Evolutionary conservation across 768 basidiomycete genomes (phyloP).

Genomic region (Paxillus ammoniavirescens): DNA sequence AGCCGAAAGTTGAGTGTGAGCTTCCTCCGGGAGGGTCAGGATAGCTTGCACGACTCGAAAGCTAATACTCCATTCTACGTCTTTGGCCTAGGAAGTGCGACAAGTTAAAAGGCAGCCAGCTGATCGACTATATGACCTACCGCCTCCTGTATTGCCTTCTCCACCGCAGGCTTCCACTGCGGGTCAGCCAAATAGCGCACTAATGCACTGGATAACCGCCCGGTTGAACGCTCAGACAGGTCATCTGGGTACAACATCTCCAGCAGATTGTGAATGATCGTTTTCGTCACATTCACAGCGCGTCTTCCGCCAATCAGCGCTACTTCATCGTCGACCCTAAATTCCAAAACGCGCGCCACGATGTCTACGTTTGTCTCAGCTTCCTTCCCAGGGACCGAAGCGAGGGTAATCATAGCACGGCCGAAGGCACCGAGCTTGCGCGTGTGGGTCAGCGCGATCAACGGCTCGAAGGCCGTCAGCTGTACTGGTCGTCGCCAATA

Average conservation of each 20-base stretch:
- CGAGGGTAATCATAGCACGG: background rate
- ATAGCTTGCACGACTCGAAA: slow-evolving; percentile 42
- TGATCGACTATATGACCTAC: slow-evolving; percentile 31
- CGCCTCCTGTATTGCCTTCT: slow-evolving; percentile 38
- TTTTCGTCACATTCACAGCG: slow-evolving; percentile 35
- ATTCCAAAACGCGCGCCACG: slow-evolving; percentile 40
- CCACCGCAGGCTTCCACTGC: slow-evolving; percentile 44
- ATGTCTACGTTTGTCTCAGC: slow-evolving; percentile 31
- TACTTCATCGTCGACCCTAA: slow-evolving; percentile 49
- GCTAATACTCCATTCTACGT: slow-evolving; percentile 42
- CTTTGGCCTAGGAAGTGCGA: slow-evolving; percentile 32
- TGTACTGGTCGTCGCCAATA: slow-evolving; percentile 42
- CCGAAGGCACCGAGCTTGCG: slow-evolving; percentile 45
- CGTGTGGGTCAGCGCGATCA: slow-evolving; percentile 45
- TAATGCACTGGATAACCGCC: background rate
- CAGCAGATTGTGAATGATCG: slow-evolving; percentile 43
- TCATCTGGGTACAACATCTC: slow-evolving; percentile 32
- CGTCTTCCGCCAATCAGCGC: slow-evolving; percentile 35
- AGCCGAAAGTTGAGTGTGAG: slow-evolving; percentile 39
- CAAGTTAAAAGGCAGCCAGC: background rate
- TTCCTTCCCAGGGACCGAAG: slow-evolving; percentile 3
- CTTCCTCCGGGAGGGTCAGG: slow-evolving; percentile 48
- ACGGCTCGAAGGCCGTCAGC: slow-evolving; percentile 19
- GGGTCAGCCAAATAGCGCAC: slow-evolving; percentile 5
- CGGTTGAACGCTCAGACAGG: background rate